Evolutionary conservation across 768 basidiomycete species (phyloP), one percentile per base, ranked within the genome.

Genomic region (Naganishia onofrii): DNA sequence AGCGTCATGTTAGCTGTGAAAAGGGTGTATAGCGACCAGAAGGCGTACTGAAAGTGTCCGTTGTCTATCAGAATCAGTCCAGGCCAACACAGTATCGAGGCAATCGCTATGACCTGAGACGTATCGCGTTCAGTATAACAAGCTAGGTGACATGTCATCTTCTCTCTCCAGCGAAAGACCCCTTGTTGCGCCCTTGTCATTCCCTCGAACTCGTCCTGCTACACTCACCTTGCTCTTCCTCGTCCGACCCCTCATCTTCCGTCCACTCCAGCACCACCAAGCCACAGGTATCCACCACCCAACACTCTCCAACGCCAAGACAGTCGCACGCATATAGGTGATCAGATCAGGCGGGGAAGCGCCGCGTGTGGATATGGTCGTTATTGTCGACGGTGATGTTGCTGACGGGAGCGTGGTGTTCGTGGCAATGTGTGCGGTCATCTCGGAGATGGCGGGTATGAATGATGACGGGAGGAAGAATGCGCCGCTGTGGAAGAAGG

Each of bases 41-140:
- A 71, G 79, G 19, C 60, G 51, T 48, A 80, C 81, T 98, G 93
- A 76, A 95, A 95, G 78, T 97, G 93, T 0, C 95, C 93, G 77
- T 89, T 90, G 81, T 96, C 95, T 66, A 95, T 85, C 23, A 96
- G 82, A 10, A 93, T 82, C 36, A 96, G 82, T 0, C 90, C 87
- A 2, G 95, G 95, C 76, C 93, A 91, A 17, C 93, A 84, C 19
- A 95, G 82, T 13, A 95, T 82, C 3, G 86, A 87, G 28, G 91
- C 74, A 5, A 93, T 78, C 1, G 90, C 89, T 28, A 79, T 90
- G 85, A 76, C 65, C 89, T 90, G n/a, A 26, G 66, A 74, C 57
- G 72, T 68, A 71, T 58, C 15, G 1, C 1, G 0, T 38, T 28
- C 29, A 46, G 17, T 21, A 66, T 54, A 68, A 67, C 8, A 51